These are phyloP conservation scores for Hypericum perforatum DNA, from an alignment of 345 rosid genomes.

Conservation along the genomic window DNA sequence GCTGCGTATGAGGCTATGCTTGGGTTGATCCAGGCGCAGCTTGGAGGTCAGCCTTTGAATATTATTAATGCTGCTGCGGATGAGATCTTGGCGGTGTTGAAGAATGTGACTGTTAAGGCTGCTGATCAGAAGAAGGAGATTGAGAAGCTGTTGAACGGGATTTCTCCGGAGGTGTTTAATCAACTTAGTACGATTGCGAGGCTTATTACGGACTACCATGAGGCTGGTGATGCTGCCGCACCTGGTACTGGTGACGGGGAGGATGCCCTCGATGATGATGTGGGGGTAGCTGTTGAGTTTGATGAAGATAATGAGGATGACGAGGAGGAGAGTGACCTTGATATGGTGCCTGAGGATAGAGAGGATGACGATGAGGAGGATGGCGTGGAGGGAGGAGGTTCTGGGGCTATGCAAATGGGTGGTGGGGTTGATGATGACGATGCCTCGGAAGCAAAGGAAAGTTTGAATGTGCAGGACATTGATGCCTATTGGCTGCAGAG, in stretches of 20 bases:
- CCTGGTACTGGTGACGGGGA: constrained; percentile 42
- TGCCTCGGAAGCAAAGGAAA: constrained; percentile 52
- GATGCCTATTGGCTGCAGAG: constrained; percentile 98
- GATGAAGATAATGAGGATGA: constrained; percentile 78
- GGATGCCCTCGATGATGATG: constrained; percentile 73
- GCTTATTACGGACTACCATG: constrained; percentile 76
- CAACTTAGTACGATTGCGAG: constrained; percentile 67
- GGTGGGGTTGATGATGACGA: constrained; percentile 70
- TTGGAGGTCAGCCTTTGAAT: constrained; percentile 82
- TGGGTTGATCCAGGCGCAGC: constrained; percentile 66
- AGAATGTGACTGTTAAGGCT: constrained; percentile 48
- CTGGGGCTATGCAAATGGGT: constrained; percentile 82
- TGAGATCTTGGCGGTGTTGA: constrained; percentile 86
- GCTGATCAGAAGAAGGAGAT: constrained; percentile 81
- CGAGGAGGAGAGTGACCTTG: constrained; percentile 84
- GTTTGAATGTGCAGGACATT: constrained; percentile 86
- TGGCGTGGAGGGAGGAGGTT: constrained; percentile 36
- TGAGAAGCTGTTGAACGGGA: constrained; percentile 59
- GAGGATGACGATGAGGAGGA: constrained; percentile 74
- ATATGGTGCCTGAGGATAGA: constrained; percentile 73
- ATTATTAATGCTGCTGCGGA: constrained; percentile 82
- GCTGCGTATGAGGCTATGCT: constrained; percentile 92
- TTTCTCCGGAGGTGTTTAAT: constrained; percentile 41
- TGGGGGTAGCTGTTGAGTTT: constrained; percentile 88
- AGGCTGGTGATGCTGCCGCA: constrained; percentile 42